Evolutionary conservation across 129 eudicot species (phyloP).

Genomic region (Smallanthus sonchifolius): DNA sequence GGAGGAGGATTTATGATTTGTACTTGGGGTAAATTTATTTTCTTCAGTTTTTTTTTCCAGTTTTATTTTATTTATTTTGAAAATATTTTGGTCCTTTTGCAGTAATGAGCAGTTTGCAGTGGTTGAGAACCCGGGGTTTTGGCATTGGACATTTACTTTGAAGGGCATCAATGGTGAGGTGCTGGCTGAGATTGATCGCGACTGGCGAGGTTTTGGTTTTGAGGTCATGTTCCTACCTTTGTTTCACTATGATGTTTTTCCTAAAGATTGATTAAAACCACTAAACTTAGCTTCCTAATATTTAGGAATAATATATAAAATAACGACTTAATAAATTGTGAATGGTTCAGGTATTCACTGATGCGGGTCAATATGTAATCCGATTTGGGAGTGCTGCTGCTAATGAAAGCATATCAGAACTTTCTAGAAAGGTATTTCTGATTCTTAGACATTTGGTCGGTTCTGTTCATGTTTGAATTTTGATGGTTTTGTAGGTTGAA

Average conservation of each 20-base stretch:
- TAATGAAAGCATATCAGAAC: slow-evolving; percentile 23
- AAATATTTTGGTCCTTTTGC: slow-evolving; percentile 8
- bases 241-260: neutral
- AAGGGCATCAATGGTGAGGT: slow-evolving; percentile 74
- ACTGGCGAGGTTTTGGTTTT: slow-evolving; percentile 98
- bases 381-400: slow-evolving; percentile 67
- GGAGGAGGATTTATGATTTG: slow-evolving; percentile 92
- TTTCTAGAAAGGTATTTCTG: slow-evolving; percentile 50
- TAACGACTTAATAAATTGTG: neutral
- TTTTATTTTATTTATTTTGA: neutral
- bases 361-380: slow-evolving; percentile 98
- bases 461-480: neutral
- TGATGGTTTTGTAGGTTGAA: slow-evolving; percentile 45
- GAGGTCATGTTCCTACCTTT: slow-evolving; percentile 50
- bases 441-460: neutral
- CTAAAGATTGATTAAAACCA: neutral
- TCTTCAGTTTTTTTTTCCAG: neutral
- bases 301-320: neutral
- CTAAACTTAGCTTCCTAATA: neutral
- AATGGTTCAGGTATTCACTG: slow-evolving; percentile 68
- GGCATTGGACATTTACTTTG: slow-evolving; percentile 95
- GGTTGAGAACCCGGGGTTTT: slow-evolving; percentile 93
- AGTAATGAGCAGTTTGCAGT: slow-evolving; percentile 91
- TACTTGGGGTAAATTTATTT: slow-evolving; percentile 69
- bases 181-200: slow-evolving; percentile 90